Conservation (phyloP, 768 basidiomycete genomes). For the Hirschioporus abietinus region DNA sequence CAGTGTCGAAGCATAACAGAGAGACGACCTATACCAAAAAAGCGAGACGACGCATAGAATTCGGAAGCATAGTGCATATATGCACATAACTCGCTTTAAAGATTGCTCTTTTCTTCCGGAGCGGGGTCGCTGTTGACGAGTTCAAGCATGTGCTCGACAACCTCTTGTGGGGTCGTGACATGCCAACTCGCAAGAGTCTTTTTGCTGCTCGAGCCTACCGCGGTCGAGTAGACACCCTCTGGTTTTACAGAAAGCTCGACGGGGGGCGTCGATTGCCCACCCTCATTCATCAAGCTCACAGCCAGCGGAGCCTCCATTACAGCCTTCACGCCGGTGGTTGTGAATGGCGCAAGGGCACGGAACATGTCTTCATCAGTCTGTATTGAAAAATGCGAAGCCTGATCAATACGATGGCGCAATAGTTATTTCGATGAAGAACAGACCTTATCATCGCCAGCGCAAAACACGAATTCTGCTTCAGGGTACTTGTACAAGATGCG, state of each 20-base stretch:
- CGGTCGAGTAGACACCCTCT: slow-evolving; percentile 83
- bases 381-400: slow-evolving; percentile 6
- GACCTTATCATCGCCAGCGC: slow-evolving; percentile 97
- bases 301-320: slow-evolving; percentile 40
- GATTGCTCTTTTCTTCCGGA: background rate
- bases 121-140: slow-evolving; percentile 35
- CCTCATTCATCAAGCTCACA: slow-evolving; percentile 32
- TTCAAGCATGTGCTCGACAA: slow-evolving; percentile 73
- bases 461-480: slow-evolving; percentile 93
- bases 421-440: background rate
- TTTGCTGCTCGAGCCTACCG: slow-evolving; percentile 88
- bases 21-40: too few species aligned
- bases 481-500: slow-evolving; percentile 89
- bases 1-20: background rate
- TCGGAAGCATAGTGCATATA: background rate
- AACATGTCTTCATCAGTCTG: slow-evolving; percentile 99
- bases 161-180: slow-evolving; percentile 81
- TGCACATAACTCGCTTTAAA: background rate
- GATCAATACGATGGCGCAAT: background rate
- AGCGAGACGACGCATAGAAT: too few species aligned
- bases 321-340: slow-evolving; percentile 25
- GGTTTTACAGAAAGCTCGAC: slow-evolving; percentile 60
- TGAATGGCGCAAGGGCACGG: slow-evolving; percentile 73
- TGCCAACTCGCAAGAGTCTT: slow-evolving; percentile 91
- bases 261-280: slow-evolving; percentile 26